A percentile compares a stretch with the other conserved stretches of the same genome.
Conservation (phyloP, 257 asterid species). For the Lavandula angustifolia region DNA sequence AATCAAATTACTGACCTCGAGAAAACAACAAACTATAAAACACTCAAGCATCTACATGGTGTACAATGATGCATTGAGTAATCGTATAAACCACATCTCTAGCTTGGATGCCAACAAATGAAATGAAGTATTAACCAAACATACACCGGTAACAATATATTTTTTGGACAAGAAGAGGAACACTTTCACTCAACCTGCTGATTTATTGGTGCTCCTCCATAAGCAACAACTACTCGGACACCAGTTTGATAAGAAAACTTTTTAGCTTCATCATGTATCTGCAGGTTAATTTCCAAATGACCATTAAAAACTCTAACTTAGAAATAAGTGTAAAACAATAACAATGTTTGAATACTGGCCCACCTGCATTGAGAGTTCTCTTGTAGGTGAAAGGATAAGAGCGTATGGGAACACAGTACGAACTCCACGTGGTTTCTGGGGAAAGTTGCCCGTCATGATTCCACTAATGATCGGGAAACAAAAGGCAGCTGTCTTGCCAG, state of each 20-base stretch:
- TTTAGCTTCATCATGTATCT: constrained; percentile 86
- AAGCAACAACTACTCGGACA: constrained; percentile 78
- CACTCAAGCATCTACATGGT: constrained; percentile 14
- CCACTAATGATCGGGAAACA: constrained; percentile 91
- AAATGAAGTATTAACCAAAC: constrained; percentile 5
- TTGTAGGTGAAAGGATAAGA: constrained; percentile 80
- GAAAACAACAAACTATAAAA: not conserved
- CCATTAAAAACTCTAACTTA: constrained; percentile 16
- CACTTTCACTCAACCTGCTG: constrained; percentile 55
- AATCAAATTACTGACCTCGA: not conserved
- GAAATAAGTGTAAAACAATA: not conserved
- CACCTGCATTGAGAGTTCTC: constrained; percentile 91
- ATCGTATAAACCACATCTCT: constrained; percentile 12
- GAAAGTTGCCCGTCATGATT: constrained; percentile 55
- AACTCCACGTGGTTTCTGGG: constrained; percentile 68
- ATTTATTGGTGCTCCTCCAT: constrained; percentile 85
- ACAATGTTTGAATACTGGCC: constrained; percentile 3
- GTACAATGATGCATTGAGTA: constrained; percentile 21
- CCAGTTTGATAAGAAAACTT: constrained; percentile 77
- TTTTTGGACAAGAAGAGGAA: not conserved
- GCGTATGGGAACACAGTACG: constrained; percentile 80
- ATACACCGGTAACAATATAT: not conserved
- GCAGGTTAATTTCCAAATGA: constrained; percentile 31
- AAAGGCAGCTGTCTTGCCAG: constrained; percentile 91
- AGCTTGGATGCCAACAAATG: constrained; percentile 12